phyloP scores from a whole-genome alignment of 2,329 filamentous ascomycete genomes.

The Neopestalotiopsis sp. region DNA sequence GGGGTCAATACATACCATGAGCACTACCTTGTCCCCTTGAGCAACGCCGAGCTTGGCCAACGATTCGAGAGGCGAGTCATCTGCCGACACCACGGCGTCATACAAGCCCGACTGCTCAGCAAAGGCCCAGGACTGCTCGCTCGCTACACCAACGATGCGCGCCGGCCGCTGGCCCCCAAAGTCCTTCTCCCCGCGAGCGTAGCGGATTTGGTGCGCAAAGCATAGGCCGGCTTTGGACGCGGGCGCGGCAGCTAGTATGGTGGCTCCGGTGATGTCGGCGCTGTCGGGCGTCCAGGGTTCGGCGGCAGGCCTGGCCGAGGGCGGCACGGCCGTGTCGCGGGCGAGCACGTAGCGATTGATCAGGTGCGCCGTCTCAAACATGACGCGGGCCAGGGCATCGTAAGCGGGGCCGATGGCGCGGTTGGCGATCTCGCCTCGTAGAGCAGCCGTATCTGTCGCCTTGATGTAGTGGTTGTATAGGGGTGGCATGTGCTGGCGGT shows the following conservation, averaged over 20 bases:
- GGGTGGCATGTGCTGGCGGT: slow-evolving; percentile 1
- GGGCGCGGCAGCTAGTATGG: neutral
- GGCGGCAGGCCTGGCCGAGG: neutral
- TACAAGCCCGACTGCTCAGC: slow-evolving; percentile 31
- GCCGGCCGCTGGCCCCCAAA: slow-evolving; percentile 22
- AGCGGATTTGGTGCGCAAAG: neutral
- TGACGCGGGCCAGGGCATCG: neutral
- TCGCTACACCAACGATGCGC: slow-evolving; percentile 31
- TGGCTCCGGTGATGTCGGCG: neutral
- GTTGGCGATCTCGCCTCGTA: neutral
- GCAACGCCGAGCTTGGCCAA: slow-evolving; percentile 16
- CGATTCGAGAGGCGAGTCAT: slow-evolving; percentile 24
- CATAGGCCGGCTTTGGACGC: neutral
- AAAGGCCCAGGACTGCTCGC: slow-evolving; percentile 31
- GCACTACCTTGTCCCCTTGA: slow-evolving; percentile 24
- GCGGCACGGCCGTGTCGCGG: neutral
- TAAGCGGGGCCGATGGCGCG: neutral
- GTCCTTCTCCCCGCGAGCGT: neutral
- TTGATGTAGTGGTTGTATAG: neutral
- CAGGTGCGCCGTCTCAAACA: slow-evolving; percentile 7
- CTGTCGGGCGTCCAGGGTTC: neutral
- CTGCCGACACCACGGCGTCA: slow-evolving; percentile 28
- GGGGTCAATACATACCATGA: slow-evolving; percentile 19
- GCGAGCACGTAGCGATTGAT: neutral
- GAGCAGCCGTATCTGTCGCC: neutral